Conservation (phyloP, 2,329 filamentous ascomycete genomes). For the Aurifilum marmelostoma region DNA sequence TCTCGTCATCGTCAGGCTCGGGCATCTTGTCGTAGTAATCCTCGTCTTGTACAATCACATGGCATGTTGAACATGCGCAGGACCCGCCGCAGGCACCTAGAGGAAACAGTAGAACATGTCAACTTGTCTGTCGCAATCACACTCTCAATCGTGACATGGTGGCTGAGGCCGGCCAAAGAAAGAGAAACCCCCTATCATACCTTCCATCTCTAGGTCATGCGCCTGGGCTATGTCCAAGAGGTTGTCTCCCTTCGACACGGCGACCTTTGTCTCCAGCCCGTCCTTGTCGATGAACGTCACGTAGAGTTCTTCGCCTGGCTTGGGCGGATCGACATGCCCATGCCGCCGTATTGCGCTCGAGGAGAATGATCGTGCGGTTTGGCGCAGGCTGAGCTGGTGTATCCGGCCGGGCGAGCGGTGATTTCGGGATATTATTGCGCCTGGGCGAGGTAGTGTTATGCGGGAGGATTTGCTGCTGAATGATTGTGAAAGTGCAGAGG, state of each 20-base stretch:
- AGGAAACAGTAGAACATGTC: not conserved
- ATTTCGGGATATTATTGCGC: slow-evolving; percentile 14
- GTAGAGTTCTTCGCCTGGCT: slow-evolving; percentile 90
- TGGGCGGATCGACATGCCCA: slow-evolving; percentile 81
- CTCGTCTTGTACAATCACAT: slow-evolving; percentile 79
- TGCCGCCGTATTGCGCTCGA: slow-evolving; percentile 65
- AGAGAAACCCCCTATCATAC: slow-evolving; percentile 40
- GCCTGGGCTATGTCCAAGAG: slow-evolving; percentile 93
- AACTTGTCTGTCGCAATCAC: not conserved
- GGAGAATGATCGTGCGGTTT: slow-evolving; percentile 51
- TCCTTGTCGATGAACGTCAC: slow-evolving; percentile 96
- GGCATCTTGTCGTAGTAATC: slow-evolving; percentile 76
- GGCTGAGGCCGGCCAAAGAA: not conserved
- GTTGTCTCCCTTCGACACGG: slow-evolving; percentile 86
- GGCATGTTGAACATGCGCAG: slow-evolving; percentile 91
- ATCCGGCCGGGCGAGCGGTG: not conserved
- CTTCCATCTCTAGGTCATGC: slow-evolving; percentile 97
- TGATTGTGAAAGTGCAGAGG: not conserved
- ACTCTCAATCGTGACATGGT: not conserved
- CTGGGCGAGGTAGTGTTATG: slow-evolving; percentile 5
- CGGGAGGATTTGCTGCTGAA: slow-evolving; percentile 11
- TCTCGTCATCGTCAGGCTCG: slow-evolving; percentile 74
- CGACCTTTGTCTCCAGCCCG: slow-evolving; percentile 72
- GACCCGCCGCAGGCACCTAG: slow-evolving; percentile 84
- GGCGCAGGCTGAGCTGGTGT: slow-evolving; percentile 4